phyloP scores from a whole-genome alignment of 2,329 filamentous ascomycete genomes.

The Paradendryphiella salina region DNA sequence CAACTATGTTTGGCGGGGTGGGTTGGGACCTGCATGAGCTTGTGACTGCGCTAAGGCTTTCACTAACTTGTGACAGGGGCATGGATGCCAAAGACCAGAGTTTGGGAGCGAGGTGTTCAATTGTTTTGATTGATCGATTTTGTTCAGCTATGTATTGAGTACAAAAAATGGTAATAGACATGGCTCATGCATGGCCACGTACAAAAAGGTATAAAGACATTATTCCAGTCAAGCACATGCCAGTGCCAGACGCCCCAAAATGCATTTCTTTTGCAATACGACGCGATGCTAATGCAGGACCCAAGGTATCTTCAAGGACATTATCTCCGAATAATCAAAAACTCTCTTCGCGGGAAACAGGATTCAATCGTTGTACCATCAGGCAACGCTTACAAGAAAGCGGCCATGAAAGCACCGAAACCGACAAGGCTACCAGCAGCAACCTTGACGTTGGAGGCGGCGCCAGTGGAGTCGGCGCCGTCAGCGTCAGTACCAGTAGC shows the following conservation, averaged over 20 bases:
- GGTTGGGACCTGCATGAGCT: neutral
- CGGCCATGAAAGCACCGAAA: constrained; percentile 43
- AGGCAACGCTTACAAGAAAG: constrained; percentile 40
- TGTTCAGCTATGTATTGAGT: constrained; percentile 12
- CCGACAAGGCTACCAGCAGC: constrained; percentile 40
- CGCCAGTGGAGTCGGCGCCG: constrained; percentile 19
- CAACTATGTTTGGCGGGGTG: constrained; percentile 2
- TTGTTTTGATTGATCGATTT: constrained; percentile 10
- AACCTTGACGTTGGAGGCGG: constrained; percentile 38
- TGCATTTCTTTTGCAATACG: constrained; percentile 12
- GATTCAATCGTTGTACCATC: neutral
- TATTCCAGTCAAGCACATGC: constrained; percentile 23
- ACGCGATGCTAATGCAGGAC: constrained; percentile 27
- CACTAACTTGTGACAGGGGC: too few relatives aligned
- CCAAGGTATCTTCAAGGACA: constrained; percentile 41
- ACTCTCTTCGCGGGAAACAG: neutral
- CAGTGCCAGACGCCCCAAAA: constrained; percentile 24
- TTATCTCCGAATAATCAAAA: constrained; percentile 14
- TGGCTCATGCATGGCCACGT: constrained; percentile 8
- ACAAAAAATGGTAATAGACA: constrained; percentile 6
- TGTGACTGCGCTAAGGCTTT: too few relatives aligned
- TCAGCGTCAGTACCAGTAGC: constrained; percentile 18
- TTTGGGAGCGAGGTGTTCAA: neutral
- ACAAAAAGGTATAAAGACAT: constrained; percentile 14
- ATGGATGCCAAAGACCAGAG: too few relatives aligned